Conservation (phyloP, 2,329 filamentous ascomycete genomes). For the Paramyrothecium sp. region DNA sequence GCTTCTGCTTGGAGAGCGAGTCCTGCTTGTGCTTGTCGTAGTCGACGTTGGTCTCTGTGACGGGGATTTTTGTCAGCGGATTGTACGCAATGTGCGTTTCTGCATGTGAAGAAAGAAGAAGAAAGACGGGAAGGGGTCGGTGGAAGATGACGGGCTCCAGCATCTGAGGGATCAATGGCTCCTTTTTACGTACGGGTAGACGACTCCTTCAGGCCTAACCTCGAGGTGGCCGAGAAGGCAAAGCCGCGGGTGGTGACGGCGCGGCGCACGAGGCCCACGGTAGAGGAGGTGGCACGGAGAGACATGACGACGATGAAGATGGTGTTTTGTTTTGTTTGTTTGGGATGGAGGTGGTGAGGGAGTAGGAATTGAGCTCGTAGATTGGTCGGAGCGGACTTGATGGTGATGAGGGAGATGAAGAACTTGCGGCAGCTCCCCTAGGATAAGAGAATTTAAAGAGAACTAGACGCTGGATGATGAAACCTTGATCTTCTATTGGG, state of each 20-base stretch:
- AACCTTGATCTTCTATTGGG: not conserved
- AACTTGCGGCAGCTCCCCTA: not conserved
- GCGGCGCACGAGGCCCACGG: conserved; percentile 18
- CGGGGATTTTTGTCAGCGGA: not conserved
- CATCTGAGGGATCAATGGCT: too few relatives aligned
- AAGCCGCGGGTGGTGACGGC: conserved; percentile 21
- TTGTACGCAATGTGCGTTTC: not conserved
- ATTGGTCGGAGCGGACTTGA: not conserved
- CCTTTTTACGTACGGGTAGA: conserved; percentile 29
- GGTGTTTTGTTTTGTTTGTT: too few relatives aligned
- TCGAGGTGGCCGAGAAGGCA: conserved; percentile 24
- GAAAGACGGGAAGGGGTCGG: too few relatives aligned
- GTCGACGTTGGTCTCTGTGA: conserved; percentile 33
- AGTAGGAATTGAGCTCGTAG: not conserved
- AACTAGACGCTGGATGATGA: not conserved
- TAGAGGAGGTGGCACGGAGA: conserved; percentile 15
- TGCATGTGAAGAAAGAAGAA: not conserved
- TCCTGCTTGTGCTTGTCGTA: conserved; percentile 61
- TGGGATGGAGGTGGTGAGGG: not conserved
- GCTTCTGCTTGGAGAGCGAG: conserved; percentile 63
- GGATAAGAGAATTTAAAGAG: not conserved
- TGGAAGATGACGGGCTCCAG: too few relatives aligned
- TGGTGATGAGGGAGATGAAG: not conserved
- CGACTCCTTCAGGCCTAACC: conserved; percentile 34
- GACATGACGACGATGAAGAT: too few relatives aligned